Evolutionary conservation across 108 stramenopile genomes (phyloP).

Genomic region (Skeletonema menzelii): DNA sequence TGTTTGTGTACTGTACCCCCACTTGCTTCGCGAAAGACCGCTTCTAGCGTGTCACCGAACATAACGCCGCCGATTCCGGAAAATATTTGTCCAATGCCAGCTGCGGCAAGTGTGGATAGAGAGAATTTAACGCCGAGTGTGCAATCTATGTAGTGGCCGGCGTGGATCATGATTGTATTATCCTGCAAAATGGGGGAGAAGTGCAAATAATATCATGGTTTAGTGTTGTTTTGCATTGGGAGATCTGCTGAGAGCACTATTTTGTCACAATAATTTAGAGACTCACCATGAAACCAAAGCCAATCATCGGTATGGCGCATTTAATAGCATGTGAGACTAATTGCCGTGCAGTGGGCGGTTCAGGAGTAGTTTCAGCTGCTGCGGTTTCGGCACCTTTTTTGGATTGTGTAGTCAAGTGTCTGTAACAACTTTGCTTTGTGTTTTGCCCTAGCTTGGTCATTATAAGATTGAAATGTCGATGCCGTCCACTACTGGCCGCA

Average conservation of each 20-base stretch:
- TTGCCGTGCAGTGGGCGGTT: conserved; percentile 23
- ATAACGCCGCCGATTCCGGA: conserved; percentile 34
- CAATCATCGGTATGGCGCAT: conserved; percentile 46
- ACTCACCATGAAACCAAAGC: conserved; percentile 63
- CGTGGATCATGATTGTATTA: conserved; percentile 74
- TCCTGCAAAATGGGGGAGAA: conserved; percentile 12
- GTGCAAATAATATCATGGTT: neutral
- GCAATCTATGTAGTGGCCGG: conserved; percentile 70
- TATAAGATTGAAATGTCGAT: neutral
- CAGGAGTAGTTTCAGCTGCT: neutral
- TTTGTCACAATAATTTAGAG: neutral
- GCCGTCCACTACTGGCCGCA: neutral
- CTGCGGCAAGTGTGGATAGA: conserved; percentile 71
- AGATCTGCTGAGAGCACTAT: too few species aligned
- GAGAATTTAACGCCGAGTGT: conserved; percentile 74
- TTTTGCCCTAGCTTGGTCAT: neutral
- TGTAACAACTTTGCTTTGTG: neutral
- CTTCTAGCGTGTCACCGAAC: conserved; percentile 46
- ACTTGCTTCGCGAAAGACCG: conserved; percentile 24
- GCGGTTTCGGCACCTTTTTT: neutral
- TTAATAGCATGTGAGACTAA: conserved; percentile 15
- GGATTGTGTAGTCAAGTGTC: neutral
- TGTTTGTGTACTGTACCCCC: conserved; percentile 24
- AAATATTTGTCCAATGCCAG: conserved; percentile 52
- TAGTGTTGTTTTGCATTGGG: too few species aligned